phyloP scores from a whole-genome alignment of 2,329 filamentous ascomycete genomes.

The Xylaria sp. region DNA sequence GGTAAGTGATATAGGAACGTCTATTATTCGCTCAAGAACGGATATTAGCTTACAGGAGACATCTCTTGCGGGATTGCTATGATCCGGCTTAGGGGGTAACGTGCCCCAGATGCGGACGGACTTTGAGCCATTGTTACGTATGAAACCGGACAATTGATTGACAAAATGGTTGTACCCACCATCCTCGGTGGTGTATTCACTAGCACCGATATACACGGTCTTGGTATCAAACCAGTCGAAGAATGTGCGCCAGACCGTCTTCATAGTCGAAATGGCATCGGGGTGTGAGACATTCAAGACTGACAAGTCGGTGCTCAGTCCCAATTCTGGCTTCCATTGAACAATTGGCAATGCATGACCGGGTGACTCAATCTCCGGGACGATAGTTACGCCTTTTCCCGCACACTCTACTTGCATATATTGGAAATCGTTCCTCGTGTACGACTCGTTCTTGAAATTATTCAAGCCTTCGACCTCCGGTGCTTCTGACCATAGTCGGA shows the following conservation, averaged over 20 bases:
- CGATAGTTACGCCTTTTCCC: constrained; percentile 59
- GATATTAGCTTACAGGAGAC: constrained; percentile 46
- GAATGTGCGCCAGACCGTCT: constrained; percentile 59
- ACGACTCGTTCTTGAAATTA: constrained; percentile 59
- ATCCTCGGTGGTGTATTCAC: constrained; percentile 56
- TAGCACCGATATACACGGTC: constrained; percentile 60
- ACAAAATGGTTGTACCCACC: constrained; percentile 59
- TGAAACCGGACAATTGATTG: constrained; percentile 55
- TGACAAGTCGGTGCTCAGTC: constrained; percentile 51
- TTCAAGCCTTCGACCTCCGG: constrained; percentile 55
- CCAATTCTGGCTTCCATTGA: constrained; percentile 64
- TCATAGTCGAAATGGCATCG: constrained; percentile 57
- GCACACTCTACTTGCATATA: constrained; percentile 59
- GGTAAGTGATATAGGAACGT: not conserved
- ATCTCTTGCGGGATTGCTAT: constrained; percentile 49
- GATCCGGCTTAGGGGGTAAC: constrained; percentile 50
- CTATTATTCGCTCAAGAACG: not conserved
- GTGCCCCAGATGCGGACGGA: constrained; percentile 62
- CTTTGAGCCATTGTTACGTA: constrained; percentile 49
- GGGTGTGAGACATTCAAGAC: constrained; percentile 62
- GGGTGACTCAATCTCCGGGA: constrained; percentile 65
- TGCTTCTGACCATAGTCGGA: constrained; percentile 58
- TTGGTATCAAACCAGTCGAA: constrained; percentile 62
- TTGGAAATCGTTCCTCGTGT: constrained; percentile 56
- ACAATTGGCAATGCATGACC: constrained; percentile 62